Evolutionary conservation across 352 stramenopile genomes (phyloP).

Genomic region (Phytopythium helicoides): DNA sequence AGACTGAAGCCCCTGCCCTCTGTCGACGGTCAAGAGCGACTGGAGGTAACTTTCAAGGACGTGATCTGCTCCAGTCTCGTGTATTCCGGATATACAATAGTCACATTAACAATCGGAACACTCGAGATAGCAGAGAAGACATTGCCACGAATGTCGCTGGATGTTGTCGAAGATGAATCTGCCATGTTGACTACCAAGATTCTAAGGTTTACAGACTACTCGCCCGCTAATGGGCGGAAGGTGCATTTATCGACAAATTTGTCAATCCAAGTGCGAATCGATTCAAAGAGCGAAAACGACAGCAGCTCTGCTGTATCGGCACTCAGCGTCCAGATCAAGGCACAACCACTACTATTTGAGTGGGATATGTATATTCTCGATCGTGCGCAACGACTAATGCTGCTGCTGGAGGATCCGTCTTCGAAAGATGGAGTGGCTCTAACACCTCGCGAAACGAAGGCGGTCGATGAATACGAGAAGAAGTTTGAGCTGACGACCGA

Average conservation of each 20-base stretch:
- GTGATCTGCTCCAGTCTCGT: constrained; percentile 60
- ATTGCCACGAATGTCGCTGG: constrained; percentile 72
- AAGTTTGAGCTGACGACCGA: constrained; percentile 71
- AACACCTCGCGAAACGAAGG: constrained; percentile 2
- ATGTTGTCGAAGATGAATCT: constrained; percentile 56
- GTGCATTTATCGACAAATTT: constrained; percentile 68
- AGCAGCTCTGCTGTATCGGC: constrained; percentile 23
- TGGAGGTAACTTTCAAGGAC: constrained; percentile 70
- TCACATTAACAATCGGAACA: constrained; percentile 55
- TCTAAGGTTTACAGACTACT: constrained; percentile 60
- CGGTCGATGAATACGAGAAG: constrained; percentile 35
- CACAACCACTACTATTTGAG: constrained; percentile 76
- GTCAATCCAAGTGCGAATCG: constrained; percentile 62
- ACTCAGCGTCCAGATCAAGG: constrained; percentile 60
- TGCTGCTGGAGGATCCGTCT: constrained; percentile 59
- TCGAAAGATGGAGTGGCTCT: constrained; percentile 14
- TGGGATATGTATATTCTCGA: constrained; percentile 88
- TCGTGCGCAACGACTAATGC: constrained; percentile 67
- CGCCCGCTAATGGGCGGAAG: constrained; percentile 49
- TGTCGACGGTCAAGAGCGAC: constrained; percentile 60
- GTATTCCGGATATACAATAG: constrained; percentile 52
- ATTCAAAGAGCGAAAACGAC: constrained; percentile 41
- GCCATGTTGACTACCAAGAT: constrained; percentile 59
- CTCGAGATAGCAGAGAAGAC: constrained; percentile 74
- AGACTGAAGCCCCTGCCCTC: constrained; percentile 40